These are phyloP conservation scores for Iodosphaeria phyllophila DNA, from an alignment of 2,329 filamentous ascomycete species.

Conservation along the genomic window DNA sequence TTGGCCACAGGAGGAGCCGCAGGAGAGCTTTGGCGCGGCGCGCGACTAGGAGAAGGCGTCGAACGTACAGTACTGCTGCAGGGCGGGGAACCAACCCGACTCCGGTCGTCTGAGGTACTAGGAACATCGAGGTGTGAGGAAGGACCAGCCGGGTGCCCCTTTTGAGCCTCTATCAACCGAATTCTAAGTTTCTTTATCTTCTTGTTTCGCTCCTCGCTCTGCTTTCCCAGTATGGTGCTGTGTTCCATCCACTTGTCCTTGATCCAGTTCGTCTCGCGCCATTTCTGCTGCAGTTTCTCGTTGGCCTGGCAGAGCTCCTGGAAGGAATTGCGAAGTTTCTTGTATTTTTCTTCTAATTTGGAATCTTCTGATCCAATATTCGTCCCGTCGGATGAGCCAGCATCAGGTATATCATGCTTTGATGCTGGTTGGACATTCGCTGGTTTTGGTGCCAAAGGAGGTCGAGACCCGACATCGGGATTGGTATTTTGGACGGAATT, in stretches of 20 bases:
- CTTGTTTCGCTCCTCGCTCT: constrained; percentile 8
- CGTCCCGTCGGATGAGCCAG: constrained; percentile 6
- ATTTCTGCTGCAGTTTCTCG: constrained; percentile 12
- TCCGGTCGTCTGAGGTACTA: too few relatives aligned
- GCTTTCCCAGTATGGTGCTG: constrained; percentile 20
- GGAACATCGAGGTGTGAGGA: background rate
- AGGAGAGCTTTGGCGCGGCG: too few relatives aligned
- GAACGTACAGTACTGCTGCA: too few relatives aligned
- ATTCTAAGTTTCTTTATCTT: constrained; percentile 24
- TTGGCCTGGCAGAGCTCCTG: constrained; percentile 9
- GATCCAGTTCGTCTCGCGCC: constrained; percentile 23
- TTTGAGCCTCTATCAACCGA: too few relatives aligned
- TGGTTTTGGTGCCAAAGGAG: constrained; percentile 11
- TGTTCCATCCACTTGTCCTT: constrained; percentile 26
- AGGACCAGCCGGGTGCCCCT: too few relatives aligned
- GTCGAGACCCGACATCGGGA: too few relatives aligned
- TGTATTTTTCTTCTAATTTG: constrained; percentile 20
- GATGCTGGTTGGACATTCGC: constrained; percentile 6
- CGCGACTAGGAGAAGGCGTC: too few relatives aligned
- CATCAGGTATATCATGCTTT: constrained; percentile 5
- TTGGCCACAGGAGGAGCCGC: too few relatives aligned
- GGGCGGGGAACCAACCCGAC: too few relatives aligned
- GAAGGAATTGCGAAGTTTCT: constrained; percentile 15
- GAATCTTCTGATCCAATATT: constrained; percentile 18
- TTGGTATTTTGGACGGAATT: constrained; percentile 4